These are phyloP conservation scores for Biscogniauxia marginata DNA, from an alignment of 2,329 filamentous ascomycete genomes.

Conservation along the genomic window DNA sequence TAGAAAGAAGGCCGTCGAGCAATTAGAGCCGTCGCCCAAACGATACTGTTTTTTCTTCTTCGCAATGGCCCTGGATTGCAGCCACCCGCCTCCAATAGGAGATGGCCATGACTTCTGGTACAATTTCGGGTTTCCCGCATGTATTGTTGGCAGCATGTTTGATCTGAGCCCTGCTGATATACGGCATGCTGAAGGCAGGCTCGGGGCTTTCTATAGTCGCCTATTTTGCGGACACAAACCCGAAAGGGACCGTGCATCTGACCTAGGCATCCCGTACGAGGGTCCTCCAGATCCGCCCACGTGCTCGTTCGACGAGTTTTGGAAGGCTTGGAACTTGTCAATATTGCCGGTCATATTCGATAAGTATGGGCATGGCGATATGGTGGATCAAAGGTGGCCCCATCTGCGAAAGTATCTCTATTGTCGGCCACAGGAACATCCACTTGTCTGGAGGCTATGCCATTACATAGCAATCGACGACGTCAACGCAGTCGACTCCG, in stretches of 20 bases:
- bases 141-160: neutral
- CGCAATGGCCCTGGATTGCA: neutral
- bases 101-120: neutral
- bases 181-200: neutral
- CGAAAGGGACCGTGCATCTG: neutral
- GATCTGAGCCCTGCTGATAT: neutral
- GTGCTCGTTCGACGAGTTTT: neutral
- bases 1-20: neutral
- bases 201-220: neutral
- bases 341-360: neutral
- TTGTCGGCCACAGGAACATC: neutral
- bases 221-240: neutral
- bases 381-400: neutral
- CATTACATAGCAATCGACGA: neutral
- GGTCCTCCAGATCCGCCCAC: neutral
- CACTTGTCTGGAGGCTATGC: neutral
- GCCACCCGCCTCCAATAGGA: neutral
- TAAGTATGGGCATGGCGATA: neutral
- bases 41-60: neutral
- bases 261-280: neutral
- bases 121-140: neutral
- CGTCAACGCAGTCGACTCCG: neutral
- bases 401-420: neutral
- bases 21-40: neutral
- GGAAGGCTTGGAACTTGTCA: neutral